Conservation (phyloP, 179 eudicot species). For the Silene noctiflora region DNA sequence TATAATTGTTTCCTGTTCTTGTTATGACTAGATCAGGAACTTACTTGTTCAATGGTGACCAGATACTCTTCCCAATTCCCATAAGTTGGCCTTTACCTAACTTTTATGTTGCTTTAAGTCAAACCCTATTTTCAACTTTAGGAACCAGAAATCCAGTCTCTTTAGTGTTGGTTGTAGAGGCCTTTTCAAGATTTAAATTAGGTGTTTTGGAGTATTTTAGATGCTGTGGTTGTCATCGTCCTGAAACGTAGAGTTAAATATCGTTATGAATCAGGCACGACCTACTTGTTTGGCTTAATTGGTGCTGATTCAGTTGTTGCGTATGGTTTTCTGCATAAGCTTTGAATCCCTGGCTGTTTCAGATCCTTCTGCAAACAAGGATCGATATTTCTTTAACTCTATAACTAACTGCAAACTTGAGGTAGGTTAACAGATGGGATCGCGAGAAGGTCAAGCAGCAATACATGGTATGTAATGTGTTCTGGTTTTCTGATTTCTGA, state of each 20-base stretch:
- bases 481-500: slow-evolving; percentile 1
- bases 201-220: slow-evolving; percentile 12
- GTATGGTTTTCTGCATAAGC: neutral
- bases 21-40: neutral
- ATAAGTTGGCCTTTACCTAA: slow-evolving; percentile 15
- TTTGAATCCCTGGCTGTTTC: neutral
- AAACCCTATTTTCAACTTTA: slow-evolving; percentile 7
- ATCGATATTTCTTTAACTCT: too few species aligned
- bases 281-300: neutral
- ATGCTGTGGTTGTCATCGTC: slow-evolving; percentile 4
- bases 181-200: slow-evolving; percentile 13
- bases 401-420: too few species aligned
- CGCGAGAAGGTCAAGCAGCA: neutral
- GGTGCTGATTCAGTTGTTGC: neutral
- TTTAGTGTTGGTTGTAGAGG: slow-evolving; percentile 9
- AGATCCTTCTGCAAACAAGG: neutral
- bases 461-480: neutral
- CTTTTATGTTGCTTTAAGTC: slow-evolving; percentile 10
- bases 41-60: neutral
- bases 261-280: neutral
- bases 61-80: neutral
- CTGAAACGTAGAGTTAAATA: neutral
- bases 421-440: neutral
- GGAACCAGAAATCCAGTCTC: neutral
- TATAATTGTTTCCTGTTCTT: neutral